Evolutionary conservation across 1,139 yeast species (phyloP).

Genomic region (Pichia sp.): DNA sequence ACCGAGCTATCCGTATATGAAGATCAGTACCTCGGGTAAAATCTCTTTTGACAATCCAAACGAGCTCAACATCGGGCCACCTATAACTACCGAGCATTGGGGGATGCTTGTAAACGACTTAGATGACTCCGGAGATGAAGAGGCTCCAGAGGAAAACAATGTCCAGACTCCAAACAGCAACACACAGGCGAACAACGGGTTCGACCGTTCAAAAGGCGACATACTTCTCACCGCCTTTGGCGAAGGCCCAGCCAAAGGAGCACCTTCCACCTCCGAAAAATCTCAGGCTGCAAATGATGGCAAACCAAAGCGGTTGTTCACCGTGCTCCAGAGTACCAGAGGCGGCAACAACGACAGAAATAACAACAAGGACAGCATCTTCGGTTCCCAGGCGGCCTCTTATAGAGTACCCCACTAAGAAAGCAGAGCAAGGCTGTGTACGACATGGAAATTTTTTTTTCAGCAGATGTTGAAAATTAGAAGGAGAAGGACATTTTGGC

Average conservation of each 20-base stretch:
- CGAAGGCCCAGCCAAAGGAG: slow-evolving; percentile 13
- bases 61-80: slow-evolving; percentile 8
- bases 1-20: slow-evolving; percentile 71
- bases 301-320: neutral
- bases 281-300: neutral
- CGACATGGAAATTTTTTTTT: slow-evolving; percentile 10
- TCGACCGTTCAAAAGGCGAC: slow-evolving; percentile 21
- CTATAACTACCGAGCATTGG: slow-evolving; percentile 14
- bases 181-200: slow-evolving; percentile 29
- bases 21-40: slow-evolving; percentile 36
- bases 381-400: slow-evolving; percentile 29
- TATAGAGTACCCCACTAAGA: slow-evolving; percentile 17
- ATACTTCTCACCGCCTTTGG: slow-evolving; percentile 24
- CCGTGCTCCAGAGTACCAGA: neutral
- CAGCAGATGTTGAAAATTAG: neutral
- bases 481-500: neutral
- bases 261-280: neutral
- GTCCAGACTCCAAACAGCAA: slow-evolving; percentile 32
- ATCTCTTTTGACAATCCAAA: slow-evolving; percentile 6
- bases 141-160: slow-evolving; percentile 34
- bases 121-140: slow-evolving; percentile 32
- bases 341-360: neutral
- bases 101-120: slow-evolving; percentile 17
- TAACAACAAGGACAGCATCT: slow-evolving; percentile 25
- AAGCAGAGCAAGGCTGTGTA: slow-evolving; percentile 1